These are phyloP conservation scores for Lactifluus hygrophoroides DNA, from an alignment of 768 basidiomycete genomes.

Conservation along the genomic window DNA sequence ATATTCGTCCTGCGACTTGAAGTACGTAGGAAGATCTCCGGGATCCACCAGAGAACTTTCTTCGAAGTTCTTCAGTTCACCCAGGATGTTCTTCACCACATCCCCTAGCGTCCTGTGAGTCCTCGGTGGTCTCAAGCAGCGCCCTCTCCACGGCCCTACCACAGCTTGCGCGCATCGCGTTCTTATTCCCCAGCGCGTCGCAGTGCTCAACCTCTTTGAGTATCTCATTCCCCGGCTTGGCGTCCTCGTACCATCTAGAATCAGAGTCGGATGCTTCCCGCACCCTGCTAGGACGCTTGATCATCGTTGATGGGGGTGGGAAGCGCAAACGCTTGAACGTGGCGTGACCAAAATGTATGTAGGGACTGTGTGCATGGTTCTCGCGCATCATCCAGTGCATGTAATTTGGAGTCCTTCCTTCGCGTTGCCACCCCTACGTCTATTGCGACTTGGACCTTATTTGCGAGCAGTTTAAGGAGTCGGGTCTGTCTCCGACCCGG, in stretches of 20 bases:
- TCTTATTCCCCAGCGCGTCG: not conserved
- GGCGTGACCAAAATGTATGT: too few relatives aligned
- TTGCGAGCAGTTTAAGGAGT: not conserved
- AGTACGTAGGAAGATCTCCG: constrained; percentile 60
- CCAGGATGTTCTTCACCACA: constrained; percentile 43
- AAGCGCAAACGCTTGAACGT: too few relatives aligned
- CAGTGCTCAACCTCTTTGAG: not conserved
- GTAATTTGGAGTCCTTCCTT: not conserved
- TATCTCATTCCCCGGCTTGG: not conserved
- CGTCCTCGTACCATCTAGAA: not conserved
- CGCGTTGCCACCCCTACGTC: constrained; percentile 16
- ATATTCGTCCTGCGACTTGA: too few relatives aligned
- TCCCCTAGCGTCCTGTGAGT: constrained; percentile 16
- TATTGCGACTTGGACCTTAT: too few relatives aligned
- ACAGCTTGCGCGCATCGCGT: not conserved
- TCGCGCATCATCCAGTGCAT: too few relatives aligned
- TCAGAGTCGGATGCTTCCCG: not conserved
- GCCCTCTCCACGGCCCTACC: not conserved
- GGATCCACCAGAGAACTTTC: constrained; percentile 51
- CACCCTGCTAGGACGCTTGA: not conserved
- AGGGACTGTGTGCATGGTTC: too few relatives aligned
- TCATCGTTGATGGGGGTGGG: not conserved
- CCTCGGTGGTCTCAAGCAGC: not conserved
- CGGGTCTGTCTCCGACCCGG: not conserved
- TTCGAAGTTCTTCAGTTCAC: constrained; percentile 41